phyloP scores from a whole-genome alignment of 441 rosid species.

The Francoa sonchifolia region DNA sequence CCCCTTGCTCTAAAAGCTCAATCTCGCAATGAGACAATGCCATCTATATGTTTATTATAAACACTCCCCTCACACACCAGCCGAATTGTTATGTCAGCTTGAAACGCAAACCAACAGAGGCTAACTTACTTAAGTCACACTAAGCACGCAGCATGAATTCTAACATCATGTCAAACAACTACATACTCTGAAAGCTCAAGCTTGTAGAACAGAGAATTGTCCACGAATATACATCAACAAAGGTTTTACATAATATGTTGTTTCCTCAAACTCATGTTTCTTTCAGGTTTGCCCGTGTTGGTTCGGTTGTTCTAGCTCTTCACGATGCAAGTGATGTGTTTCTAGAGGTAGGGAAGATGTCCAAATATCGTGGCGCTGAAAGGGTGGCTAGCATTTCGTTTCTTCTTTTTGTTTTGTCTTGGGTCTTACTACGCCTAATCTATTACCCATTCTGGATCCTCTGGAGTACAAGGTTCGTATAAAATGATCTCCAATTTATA shows the following conservation, averaged over 20 bases:
- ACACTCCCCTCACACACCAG: no score
- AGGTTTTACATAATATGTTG: not conserved
- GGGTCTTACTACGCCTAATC: slow-evolving; percentile 78
- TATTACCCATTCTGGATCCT: slow-evolving; percentile 91
- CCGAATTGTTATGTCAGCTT: no score
- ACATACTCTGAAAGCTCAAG: no score
- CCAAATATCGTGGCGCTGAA: slow-evolving; percentile 80
- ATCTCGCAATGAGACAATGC: no score
- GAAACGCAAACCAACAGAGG: no score
- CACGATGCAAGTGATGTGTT: slow-evolving; percentile 94
- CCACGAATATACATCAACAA: no score
- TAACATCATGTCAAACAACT: no score
- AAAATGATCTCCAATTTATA: slow-evolving; percentile 10
- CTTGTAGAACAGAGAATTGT: no score
- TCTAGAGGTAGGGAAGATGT: slow-evolving; percentile 93
- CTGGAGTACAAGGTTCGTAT: slow-evolving; percentile 90
- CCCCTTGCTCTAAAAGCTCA: no score
- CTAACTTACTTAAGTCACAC: no score
- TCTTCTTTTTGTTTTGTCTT: slow-evolving; percentile 68
- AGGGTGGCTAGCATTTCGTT: slow-evolving; percentile 62
- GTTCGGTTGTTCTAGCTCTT: slow-evolving; percentile 81
- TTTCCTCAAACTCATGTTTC: slow-evolving; percentile 6
- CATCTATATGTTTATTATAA: not conserved
- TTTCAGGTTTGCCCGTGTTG: slow-evolving; percentile 74
- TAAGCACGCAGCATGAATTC: no score